phyloP scores from a whole-genome alignment of 2,329 filamentous ascomycete genomes.

The Pseudogymnoascus destructans region DNA sequence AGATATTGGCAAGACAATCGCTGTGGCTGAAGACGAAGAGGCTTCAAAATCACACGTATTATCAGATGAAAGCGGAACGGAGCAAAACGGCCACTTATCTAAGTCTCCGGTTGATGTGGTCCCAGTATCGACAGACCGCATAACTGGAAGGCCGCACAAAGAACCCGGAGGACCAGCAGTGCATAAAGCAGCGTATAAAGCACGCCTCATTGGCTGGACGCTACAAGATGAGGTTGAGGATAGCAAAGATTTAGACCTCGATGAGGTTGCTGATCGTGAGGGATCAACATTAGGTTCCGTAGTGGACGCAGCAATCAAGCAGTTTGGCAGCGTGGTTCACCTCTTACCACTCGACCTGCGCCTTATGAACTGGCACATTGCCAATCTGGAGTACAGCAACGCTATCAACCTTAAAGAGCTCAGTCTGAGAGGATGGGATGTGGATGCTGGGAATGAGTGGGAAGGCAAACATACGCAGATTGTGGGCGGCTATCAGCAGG shows the following conservation, averaged over 20 bases:
- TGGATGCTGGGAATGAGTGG: slow-evolving; percentile 95
- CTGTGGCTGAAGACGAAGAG: slow-evolving; percentile 57
- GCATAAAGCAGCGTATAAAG: slow-evolving; percentile 62
- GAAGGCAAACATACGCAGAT: slow-evolving; percentile 91
- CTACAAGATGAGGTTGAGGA: slow-evolving; percentile 50
- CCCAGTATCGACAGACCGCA: slow-evolving; percentile 50
- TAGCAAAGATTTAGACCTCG: slow-evolving; percentile 58
- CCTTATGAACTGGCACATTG: slow-evolving; percentile 94
- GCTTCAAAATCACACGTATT: slow-evolving; percentile 41
- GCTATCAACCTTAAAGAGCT: slow-evolving; percentile 76
- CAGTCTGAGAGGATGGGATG: slow-evolving; percentile 86
- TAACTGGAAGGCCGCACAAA: slow-evolving; percentile 61
- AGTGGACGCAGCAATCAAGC: slow-evolving; percentile 78
- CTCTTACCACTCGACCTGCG: slow-evolving; percentile 77
- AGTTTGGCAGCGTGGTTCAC: slow-evolving; percentile 74
- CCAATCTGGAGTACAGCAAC: slow-evolving; percentile 96
- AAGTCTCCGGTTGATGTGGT: slow-evolving; percentile 36
- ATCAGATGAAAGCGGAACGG: not conserved
- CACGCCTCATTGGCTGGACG: slow-evolving; percentile 70
- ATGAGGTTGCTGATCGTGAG: slow-evolving; percentile 44
- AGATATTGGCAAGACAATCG: slow-evolving; percentile 59
- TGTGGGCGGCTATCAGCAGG: slow-evolving; percentile 82
- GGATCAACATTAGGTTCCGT: slow-evolving; percentile 76
- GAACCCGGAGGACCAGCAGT: slow-evolving; percentile 57
- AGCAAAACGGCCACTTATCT: slow-evolving; percentile 13